Conservation (phyloP, 176 grass and related monocot species). For the Luzula sylvatica region DNA sequence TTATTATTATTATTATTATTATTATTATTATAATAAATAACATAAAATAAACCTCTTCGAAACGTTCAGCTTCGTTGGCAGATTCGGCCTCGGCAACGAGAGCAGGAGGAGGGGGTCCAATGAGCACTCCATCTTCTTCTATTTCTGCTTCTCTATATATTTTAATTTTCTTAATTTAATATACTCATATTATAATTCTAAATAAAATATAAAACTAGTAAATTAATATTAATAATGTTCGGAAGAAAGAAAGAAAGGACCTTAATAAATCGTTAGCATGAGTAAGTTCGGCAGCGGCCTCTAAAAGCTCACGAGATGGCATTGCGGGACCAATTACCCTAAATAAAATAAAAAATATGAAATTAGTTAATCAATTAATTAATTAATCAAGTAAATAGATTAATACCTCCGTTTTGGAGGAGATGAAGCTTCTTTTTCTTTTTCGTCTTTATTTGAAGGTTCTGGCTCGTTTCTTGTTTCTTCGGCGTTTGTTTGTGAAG, state of each 20-base stretch:
- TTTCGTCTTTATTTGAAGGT: not conserved
- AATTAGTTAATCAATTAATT: conserved; percentile 12
- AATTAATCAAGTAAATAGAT: conserved; percentile 5
- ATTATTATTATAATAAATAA: not conserved
- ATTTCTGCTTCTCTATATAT: conserved; percentile 65
- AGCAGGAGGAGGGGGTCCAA: conserved; percentile 85
- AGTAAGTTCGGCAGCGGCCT: conserved; percentile 88
- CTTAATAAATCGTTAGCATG: conserved; percentile 61
- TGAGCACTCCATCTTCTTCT: conserved; percentile 69
- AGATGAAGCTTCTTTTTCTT: conserved; percentile 30
- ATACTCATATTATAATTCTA: conserved; percentile 4
- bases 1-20: too few species aligned
- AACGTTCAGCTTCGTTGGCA: conserved; percentile 97
- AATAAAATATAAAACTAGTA: not conserved
- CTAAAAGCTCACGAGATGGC: conserved; percentile 87
- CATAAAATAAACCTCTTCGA: conserved; percentile 69
- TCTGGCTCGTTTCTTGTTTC: not conserved
- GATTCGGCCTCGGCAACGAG: conserved; percentile 85
- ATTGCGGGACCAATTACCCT: conserved; percentile 95
- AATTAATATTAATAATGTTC: not conserved
- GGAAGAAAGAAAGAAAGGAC: conserved; percentile 18
- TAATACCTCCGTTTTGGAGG: conserved; percentile 52
- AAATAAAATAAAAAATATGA: conserved; percentile 4
- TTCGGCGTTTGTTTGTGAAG: not conserved
- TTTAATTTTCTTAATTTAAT: not conserved